Conservation (phyloP, 192 early-diverging fungal genomes). For the Cetraspora pellucida region DNA sequence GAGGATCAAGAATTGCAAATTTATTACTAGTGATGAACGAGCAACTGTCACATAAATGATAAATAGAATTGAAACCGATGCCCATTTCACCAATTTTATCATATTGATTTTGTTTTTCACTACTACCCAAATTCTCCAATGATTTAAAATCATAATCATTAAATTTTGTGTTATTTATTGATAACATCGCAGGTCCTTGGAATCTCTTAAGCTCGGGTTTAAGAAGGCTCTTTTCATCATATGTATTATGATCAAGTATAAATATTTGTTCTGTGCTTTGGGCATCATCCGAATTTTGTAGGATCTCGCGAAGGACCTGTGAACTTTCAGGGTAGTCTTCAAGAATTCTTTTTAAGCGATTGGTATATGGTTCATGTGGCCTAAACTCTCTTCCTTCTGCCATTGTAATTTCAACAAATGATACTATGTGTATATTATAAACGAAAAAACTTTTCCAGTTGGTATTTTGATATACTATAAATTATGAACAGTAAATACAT, state of each 20-base stretch:
- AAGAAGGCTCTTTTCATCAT: not conserved
- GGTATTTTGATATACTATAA: too few relatives aligned
- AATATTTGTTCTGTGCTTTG: not conserved
- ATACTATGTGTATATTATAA: too few relatives aligned
- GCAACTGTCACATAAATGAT: slow-evolving; percentile 45
- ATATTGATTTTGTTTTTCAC: slow-evolving; percentile 33
- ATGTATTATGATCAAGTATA: slow-evolving; percentile 11
- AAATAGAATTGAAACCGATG: slow-evolving; percentile 31
- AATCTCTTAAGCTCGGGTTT: slow-evolving; percentile 1
- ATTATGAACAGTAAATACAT: too few relatives aligned
- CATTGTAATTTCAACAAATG: too few relatives aligned
- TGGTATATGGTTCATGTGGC: slow-evolving; percentile 36
- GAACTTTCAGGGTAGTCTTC: slow-evolving; percentile 49
- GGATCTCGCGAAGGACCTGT: slow-evolving; percentile 47
- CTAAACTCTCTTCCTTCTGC: not conserved
- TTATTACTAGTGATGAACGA: slow-evolving; percentile 40
- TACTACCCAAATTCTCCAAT: slow-evolving; percentile 29
- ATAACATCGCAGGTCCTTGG: slow-evolving; percentile 35
- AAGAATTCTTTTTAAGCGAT: slow-evolving; percentile 39
- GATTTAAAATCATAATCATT: slow-evolving; percentile 28
- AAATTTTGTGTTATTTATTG: slow-evolving; percentile 35
- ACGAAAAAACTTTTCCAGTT: too few relatives aligned
- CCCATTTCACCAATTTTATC: slow-evolving; percentile 9
- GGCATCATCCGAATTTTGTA: slow-evolving; percentile 44
- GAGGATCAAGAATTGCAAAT: slow-evolving; percentile 44